A percentile compares a stretch with the other conserved stretches of the same genome.
Conservation (phyloP, 2,329 filamentous ascomycete genomes). For the Ceratocystis albifundus region DNA sequence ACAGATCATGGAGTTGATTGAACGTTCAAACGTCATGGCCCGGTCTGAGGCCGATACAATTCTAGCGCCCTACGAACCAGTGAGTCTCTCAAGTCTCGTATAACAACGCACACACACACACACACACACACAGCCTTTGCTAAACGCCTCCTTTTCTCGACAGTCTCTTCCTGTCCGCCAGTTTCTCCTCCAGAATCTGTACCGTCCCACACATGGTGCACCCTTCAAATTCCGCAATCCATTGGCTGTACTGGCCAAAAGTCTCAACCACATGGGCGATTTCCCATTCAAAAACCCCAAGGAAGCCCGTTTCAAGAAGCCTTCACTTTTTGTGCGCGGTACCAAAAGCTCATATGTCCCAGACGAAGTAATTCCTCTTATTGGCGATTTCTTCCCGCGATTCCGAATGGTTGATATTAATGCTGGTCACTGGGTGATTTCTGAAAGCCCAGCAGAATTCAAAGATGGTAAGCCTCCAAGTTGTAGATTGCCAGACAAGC, state of each 20-base stretch:
- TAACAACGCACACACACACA: background rate
- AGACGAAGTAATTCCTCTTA: constrained; percentile 66
- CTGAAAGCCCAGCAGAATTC: constrained; percentile 74
- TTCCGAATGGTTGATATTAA: constrained; percentile 66
- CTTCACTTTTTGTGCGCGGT: constrained; percentile 68
- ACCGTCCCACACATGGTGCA: constrained; percentile 41
- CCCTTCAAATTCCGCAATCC: constrained; percentile 68
- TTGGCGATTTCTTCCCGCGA: constrained; percentile 70
- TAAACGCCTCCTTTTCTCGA: constrained; percentile 9
- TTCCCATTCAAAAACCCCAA: constrained; percentile 74
- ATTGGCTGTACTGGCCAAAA: constrained; percentile 53
- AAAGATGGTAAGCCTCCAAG: constrained; percentile 47
- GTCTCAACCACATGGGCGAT: constrained; percentile 66
- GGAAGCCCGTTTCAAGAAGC: constrained; percentile 58
- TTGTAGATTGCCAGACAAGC: background rate
- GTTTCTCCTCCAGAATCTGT: constrained; percentile 80
- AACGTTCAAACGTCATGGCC: constrained; percentile 53
- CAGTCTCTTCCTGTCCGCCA: constrained; percentile 67
- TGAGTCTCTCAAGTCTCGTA: constrained; percentile 28
- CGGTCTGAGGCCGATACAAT: constrained; percentile 73
- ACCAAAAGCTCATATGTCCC: constrained; percentile 67
- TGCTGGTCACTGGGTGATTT: constrained; percentile 77
- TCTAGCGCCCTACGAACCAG: constrained; percentile 60
- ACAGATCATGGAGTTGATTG: constrained; percentile 71
- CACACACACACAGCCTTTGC: background rate